Conservation (phyloP, 2,329 filamentous ascomycete genomes). For the Arthrinium phaeospermum region DNA sequence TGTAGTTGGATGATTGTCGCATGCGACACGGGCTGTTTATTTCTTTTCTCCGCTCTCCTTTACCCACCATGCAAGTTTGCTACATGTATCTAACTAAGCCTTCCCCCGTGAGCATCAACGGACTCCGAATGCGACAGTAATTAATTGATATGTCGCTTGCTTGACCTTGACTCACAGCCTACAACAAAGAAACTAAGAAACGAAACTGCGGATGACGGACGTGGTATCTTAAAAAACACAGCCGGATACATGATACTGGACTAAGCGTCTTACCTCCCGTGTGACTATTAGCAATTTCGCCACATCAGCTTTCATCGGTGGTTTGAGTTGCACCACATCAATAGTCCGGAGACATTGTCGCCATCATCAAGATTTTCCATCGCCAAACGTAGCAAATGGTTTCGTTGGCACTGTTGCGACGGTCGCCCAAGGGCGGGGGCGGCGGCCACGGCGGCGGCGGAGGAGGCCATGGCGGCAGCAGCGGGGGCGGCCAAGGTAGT, state of each 20-base stretch:
- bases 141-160: background rate
- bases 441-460: background rate
- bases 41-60: background rate
- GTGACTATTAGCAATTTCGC: background rate
- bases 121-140: background rate
- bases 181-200: background rate
- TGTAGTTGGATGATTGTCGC: too few species aligned
- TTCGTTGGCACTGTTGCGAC: background rate
- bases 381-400: background rate
- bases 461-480: background rate
- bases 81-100: background rate
- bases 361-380: background rate
- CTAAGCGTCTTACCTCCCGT: background rate
- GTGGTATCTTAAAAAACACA: background rate
- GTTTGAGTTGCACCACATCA: background rate
- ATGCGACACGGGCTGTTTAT: background rate
- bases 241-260: background rate
- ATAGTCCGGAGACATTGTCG: background rate
- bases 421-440: constrained; percentile 19
- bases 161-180: too few species aligned
- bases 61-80: background rate
- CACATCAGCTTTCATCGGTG: background rate
- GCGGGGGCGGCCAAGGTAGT: background rate
- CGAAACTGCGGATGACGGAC: background rate
- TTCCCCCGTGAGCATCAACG: too few species aligned